A percentile compares a stretch with the other conserved stretches of the same genome.
phyloP scores from a whole-genome alignment of 805 yeast species.

The Cyberlindnera mrakii region DNA sequence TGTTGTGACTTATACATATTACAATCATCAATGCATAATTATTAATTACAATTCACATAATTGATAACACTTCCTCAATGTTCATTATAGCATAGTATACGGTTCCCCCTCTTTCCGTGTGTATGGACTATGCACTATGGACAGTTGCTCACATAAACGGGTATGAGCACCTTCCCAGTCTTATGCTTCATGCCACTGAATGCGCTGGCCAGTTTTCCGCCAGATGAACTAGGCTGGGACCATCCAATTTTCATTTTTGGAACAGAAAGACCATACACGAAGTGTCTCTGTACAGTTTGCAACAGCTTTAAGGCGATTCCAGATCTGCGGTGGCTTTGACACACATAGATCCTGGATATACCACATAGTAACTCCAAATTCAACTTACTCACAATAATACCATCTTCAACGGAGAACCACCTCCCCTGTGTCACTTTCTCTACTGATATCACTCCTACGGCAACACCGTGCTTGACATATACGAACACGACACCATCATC shows the following conservation, averaged over 20 bases:
- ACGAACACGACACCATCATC: constrained; percentile 43
- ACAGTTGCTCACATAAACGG: constrained; percentile 36
- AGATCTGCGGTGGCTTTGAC: constrained; percentile 36
- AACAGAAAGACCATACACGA: constrained; percentile 44
- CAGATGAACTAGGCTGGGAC: constrained; percentile 68
- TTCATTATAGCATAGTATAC: background rate
- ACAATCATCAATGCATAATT: too few relatives aligned
- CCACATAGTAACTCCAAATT: constrained; percentile 37
- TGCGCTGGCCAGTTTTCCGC: constrained; percentile 49
- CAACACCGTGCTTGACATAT: constrained; percentile 37
- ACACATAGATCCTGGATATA: constrained; percentile 44
- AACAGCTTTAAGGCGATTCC: constrained; percentile 47
- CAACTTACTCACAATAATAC: constrained; percentile 42
- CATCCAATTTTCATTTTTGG: constrained; percentile 47
- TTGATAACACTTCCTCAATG: too few relatives aligned
- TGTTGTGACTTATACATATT: too few relatives aligned
- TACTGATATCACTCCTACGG: constrained; percentile 52
- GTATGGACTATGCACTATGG: background rate
- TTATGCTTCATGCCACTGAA: constrained; percentile 54
- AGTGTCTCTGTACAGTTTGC: constrained; percentile 34
- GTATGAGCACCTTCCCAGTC: constrained; percentile 43
- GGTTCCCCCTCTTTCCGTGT: background rate
- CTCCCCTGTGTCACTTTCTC: constrained; percentile 41
- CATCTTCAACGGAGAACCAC: constrained; percentile 57
- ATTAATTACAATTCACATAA: too few relatives aligned